These are phyloP conservation scores for Daldinia sp. DNA, from an alignment of 2,329 filamentous ascomycete species.

Conservation along the genomic window DNA sequence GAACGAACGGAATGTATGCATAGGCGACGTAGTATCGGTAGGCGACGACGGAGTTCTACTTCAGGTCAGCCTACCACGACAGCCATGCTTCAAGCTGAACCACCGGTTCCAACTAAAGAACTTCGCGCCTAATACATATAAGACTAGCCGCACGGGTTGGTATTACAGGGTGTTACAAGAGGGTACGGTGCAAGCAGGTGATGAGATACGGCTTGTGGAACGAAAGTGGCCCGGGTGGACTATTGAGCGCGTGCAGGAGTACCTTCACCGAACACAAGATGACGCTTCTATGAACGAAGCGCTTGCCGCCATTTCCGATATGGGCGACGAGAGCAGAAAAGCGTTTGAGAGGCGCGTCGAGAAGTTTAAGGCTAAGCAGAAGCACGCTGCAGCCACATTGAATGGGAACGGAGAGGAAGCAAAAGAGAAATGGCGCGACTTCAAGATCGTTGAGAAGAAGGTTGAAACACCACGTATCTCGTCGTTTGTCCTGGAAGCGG, in stretches of 20 bases:
- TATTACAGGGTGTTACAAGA: slow-evolving; percentile 68
- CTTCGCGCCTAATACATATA: slow-evolving; percentile 66
- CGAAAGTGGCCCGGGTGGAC: slow-evolving; percentile 67
- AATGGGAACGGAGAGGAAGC: slow-evolving; percentile 26
- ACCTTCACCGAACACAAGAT: slow-evolving; percentile 62
- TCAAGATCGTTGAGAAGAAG: slow-evolving; percentile 58
- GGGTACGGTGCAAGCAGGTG: slow-evolving; percentile 63
- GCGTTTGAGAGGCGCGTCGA: slow-evolving; percentile 62
- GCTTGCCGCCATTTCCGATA: slow-evolving; percentile 59
- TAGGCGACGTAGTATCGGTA: slow-evolving; percentile 64
- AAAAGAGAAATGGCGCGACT: slow-evolving; percentile 54
- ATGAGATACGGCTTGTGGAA: slow-evolving; percentile 64
- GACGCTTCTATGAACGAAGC: slow-evolving; percentile 61
- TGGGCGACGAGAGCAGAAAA: slow-evolving; percentile 58
- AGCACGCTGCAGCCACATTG: slow-evolving; percentile 29
- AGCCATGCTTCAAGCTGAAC: slow-evolving; percentile 75
- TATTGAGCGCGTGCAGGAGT: slow-evolving; percentile 69
- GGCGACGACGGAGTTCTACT: slow-evolving; percentile 57
- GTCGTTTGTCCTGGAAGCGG: slow-evolving; percentile 61
- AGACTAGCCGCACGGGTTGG: slow-evolving; percentile 68
- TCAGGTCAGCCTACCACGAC: slow-evolving; percentile 67
- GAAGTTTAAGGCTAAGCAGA: slow-evolving; percentile 51
- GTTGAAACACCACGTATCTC: slow-evolving; percentile 59
- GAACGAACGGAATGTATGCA: slow-evolving; percentile 71
- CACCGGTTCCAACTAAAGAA: slow-evolving; percentile 70